Base-by-base conservation (phyloP, 2,329 filamentous ascomycete species). In the Camptophora hylomeconis region DNA sequence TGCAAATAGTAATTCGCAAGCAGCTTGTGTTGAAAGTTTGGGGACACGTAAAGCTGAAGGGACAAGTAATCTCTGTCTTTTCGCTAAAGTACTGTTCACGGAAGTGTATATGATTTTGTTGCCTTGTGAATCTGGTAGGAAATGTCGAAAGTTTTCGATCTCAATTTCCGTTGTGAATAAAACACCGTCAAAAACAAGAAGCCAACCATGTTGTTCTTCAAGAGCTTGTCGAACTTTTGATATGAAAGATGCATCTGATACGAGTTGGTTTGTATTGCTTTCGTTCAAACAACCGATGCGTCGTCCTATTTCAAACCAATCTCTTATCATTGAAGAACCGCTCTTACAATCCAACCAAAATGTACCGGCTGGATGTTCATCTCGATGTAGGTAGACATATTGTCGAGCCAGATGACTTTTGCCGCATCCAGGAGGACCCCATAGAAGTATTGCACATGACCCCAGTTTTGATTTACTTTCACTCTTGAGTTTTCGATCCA, bases 291-390 rank as follows among this genome's bases (percentile, higher is more conserved):
- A 51, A 20, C 63, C 62, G 13, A 57, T 58, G 13, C 63, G 65
- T 45, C 67, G 67, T 2, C 71, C 73, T 37, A 80, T 75, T 26
- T 73, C 67, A 67, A 71, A 75, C 45, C 69, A 80, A 17, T 69
- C 70, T 26, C 70, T 67, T 29, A 66, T 65, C 18, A 72, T 58
- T 27, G 75, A 71, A 29, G 69, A 56, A 3, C 59, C 47, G 1
- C 67, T 70, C 39, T 72, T 75, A 6, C 72, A 70, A 26, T 72
- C 65, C 10, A 80, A 63, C 76, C 76, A 81, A 48, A 77, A 81
- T 23, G 79, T 61, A 2, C 76, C 76, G 2, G 73, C 74, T 0
- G 68, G 65, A 40, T 75, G 80, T 35, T 68, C 56, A 4, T 61
- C 52, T 19, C 60, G 66, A 41, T 78, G 66, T 4, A 58, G 50